Conservation (phyloP, 129 eudicot species). For the Calendula officinalis region DNA sequence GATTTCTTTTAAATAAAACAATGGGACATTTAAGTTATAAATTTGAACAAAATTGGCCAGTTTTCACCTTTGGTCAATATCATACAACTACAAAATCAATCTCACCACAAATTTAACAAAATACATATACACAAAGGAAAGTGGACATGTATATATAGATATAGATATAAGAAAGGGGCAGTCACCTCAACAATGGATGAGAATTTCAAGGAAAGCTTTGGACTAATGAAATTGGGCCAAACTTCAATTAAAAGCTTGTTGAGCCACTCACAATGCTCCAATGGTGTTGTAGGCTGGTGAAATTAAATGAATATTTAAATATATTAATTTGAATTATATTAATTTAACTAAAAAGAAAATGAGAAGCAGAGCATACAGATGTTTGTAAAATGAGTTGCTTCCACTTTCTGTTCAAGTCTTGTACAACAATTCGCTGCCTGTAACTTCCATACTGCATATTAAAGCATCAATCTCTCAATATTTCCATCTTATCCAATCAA, state of each 20-base stretch:
- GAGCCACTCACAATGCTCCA: constrained; percentile 99
- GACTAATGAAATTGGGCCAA: constrained; percentile 79
- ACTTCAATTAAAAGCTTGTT: constrained; percentile 83
- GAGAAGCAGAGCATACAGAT: constrained; percentile 41
- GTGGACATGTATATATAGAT: neutral
- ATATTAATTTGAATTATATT: neutral
- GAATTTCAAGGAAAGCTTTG: constrained; percentile 71
- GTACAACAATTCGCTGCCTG: constrained; percentile 60
- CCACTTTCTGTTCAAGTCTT: constrained; percentile 92
- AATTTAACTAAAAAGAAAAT: constrained; percentile 2
- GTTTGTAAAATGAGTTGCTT: constrained; percentile 64
- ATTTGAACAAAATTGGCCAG: neutral
- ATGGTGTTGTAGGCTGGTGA: constrained; percentile 76
- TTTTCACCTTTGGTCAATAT: constrained; percentile 3
- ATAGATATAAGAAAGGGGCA: constrained; percentile 15
- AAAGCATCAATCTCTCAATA: constrained; percentile 13
- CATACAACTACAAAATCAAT: no score
- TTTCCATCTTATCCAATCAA: constrained; percentile 11
- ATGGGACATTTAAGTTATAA: neutral
- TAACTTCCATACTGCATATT: constrained; percentile 70
- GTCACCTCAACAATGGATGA: constrained; percentile 84
- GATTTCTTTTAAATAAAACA: neutral
- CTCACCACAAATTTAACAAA: neutral
- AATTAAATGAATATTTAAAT: constrained; percentile 9
- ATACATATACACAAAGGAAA: neutral